These are phyloP conservation scores for Roridomyces roridus DNA, from an alignment of 768 basidiomycete species.

Conservation along the genomic window DNA sequence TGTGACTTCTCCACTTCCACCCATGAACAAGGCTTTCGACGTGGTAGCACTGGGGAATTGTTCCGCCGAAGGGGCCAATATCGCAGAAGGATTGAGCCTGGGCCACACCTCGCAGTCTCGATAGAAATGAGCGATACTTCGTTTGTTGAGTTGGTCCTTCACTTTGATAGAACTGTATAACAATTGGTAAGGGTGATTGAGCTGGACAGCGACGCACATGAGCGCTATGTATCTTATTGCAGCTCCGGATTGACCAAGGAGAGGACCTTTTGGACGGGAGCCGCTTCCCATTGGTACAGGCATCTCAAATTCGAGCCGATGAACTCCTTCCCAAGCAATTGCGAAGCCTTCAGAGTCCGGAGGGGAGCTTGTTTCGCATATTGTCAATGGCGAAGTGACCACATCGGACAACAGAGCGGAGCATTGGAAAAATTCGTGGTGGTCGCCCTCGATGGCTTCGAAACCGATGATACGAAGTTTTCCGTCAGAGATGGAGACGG, in stretches of 20 bases:
- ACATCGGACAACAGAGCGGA: conserved; percentile 59
- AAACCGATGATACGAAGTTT: conserved; percentile 88
- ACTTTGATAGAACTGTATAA: conserved; percentile 71
- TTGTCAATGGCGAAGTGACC: conserved; percentile 47
- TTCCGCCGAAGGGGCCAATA: conserved; percentile 61
- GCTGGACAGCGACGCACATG: conserved; percentile 55
- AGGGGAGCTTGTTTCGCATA: conserved; percentile 44
- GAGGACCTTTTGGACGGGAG: conserved; percentile 66
- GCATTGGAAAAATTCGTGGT: conserved; percentile 85
- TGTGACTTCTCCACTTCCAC: conserved; percentile 68
- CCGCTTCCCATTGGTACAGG: conserved; percentile 61
- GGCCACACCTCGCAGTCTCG: conserved; percentile 84
- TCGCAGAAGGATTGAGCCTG: conserved; percentile 62
- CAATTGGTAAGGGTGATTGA: conserved; percentile 3
- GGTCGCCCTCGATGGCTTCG: conserved; percentile 67
- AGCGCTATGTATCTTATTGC: conserved; percentile 81
- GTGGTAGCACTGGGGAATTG: conserved; percentile 64
- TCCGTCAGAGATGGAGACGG: conserved; percentile 71
- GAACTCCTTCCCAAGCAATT: conserved; percentile 66
- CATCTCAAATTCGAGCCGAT: conserved; percentile 77
- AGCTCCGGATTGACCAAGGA: conserved; percentile 62
- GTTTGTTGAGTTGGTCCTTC: conserved; percentile 64
- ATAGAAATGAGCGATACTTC: conserved; percentile 90
- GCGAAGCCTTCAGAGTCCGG: conserved; percentile 69
- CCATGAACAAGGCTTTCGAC: conserved; percentile 62